A percentile compares a stretch with the other conserved stretches of the same genome.
Conservation (phyloP, 768 basidiomycete species). For the Boletus patriciae region DNA sequence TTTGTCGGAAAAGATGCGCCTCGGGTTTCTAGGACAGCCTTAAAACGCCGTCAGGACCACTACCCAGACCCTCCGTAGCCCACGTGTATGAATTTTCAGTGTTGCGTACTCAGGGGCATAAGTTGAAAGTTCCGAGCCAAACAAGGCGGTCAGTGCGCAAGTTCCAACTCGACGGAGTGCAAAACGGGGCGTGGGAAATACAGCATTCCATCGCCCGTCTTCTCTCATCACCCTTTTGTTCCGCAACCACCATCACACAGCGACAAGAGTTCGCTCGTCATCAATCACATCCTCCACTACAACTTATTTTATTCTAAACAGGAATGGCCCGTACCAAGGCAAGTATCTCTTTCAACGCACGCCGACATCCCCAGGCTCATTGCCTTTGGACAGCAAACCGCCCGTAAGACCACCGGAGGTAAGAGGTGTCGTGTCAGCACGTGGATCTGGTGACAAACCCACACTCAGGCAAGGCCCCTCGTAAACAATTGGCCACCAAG, state of each 20-base stretch:
- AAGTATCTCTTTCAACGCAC: conserved; percentile 4
- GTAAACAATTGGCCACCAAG: conserved; percentile 96
- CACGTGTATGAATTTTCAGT: background rate
- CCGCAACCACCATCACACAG: conserved; percentile 33
- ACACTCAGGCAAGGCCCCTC: conserved; percentile 75
- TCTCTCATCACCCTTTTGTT: conserved; percentile 19
- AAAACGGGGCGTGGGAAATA: conserved; percentile 34
- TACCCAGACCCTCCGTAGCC: background rate
- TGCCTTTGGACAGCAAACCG: conserved; percentile 74
- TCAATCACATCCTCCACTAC: conserved; percentile 9
- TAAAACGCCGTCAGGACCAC: background rate
- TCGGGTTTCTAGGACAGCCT: background rate
- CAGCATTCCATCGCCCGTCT: conserved; percentile 17
- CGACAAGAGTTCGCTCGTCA: conserved; percentile 3
- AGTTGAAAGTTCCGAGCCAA: conserved; percentile 19
- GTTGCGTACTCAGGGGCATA: background rate
- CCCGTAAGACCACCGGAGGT: conserved; percentile 99
- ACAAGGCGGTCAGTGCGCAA: conserved; percentile 34
- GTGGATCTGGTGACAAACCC: conserved; percentile 24
- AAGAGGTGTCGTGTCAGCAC: conserved; percentile 31
- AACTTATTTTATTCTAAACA: conserved; percentile 7
- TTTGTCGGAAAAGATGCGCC: background rate
- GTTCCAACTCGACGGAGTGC: conserved; percentile 23
- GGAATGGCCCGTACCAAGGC: conserved; percentile 91
- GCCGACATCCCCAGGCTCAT: conserved; percentile 4